phyloP scores from a whole-genome alignment of 805 yeast genomes.

The Pichia nanzhaoensis region DNA sequence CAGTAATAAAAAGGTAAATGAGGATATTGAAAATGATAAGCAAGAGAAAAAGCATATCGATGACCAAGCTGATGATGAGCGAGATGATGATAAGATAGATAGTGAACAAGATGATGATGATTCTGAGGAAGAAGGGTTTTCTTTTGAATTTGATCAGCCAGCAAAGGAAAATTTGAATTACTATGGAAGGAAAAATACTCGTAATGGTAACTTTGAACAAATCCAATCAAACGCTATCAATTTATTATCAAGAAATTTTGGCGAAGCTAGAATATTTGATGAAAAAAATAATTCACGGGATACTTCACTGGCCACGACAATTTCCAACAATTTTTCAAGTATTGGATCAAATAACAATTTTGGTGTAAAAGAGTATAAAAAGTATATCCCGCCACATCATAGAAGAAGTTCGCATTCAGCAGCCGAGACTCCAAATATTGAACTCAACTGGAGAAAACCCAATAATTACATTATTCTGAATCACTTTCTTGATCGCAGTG shows the following conservation, averaged over 20 bases:
- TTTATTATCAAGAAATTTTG: constrained; percentile 15
- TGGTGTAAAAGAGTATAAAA: constrained; percentile 16
- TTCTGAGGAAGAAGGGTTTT: constrained; percentile 31
- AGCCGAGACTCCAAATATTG: constrained; percentile 16
- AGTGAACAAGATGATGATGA: constrained; percentile 9
- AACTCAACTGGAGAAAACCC: neutral
- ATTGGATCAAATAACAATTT: constrained; percentile 20
- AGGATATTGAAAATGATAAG: neutral
- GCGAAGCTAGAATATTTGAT: constrained; percentile 9
- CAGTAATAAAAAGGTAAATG: constrained; percentile 10
- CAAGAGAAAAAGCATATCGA: too few relatives aligned
- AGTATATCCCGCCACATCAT: constrained; percentile 51
- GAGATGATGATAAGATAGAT: constrained; percentile 19
- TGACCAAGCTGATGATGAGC: constrained; percentile 8
- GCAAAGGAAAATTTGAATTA: neutral
- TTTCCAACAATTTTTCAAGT: constrained; percentile 22
- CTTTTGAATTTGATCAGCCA: constrained; percentile 27
- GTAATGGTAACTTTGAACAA: constrained; percentile 2
- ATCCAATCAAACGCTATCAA: constrained; percentile 10
- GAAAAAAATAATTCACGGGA: constrained; percentile 19
- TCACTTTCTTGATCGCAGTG: constrained; percentile 13
- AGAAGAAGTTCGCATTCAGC: constrained; percentile 33
- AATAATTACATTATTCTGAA: neutral
- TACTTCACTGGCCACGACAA: constrained; percentile 23
- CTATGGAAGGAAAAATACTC: neutral